These are phyloP conservation scores for Spatholobus suberectus DNA, from an alignment of 306 rosid genomes.

Conservation along the genomic window DNA sequence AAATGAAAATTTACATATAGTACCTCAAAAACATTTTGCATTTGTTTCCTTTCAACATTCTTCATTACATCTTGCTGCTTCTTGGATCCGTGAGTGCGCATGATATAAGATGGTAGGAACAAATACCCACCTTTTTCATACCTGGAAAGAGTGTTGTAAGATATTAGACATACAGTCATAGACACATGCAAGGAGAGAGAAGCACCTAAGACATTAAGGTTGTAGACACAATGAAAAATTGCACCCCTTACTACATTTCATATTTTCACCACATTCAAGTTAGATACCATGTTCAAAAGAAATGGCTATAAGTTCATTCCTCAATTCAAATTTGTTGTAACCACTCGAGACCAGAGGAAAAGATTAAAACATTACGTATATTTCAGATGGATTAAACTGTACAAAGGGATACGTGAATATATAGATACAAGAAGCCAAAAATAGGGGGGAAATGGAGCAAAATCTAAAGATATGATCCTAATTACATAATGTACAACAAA, in stretches of 20 bases:
- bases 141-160: slow-evolving; percentile 49
- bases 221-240: neutral
- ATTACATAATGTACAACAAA: no score
- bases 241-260: neutral
- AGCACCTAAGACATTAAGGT: slow-evolving; percentile 19
- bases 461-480: no score
- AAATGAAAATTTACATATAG: slow-evolving; percentile 31
- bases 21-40: slow-evolving; percentile 87
- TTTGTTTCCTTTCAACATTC: slow-evolving; percentile 58
- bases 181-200: neutral
- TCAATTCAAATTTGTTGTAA: neutral
- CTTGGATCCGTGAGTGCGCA: slow-evolving; percentile 90
- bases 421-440: no score
- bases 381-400: no score
- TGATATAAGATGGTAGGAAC: slow-evolving; percentile 81
- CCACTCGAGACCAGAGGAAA: no score
- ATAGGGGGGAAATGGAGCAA: no score
- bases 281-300: slow-evolving; percentile 22
- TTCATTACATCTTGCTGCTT: slow-evolving; percentile 74
- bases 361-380: no score
- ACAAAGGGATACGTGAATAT: no score
- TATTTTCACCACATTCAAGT: slow-evolving; percentile 19
- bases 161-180: neutral
- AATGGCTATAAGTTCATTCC: neutral
- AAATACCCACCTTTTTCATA: slow-evolving; percentile 86